Base-by-base conservation (phyloP, 2,329 filamentous ascomycete species). In the Fusarium miscanthi region DNA sequence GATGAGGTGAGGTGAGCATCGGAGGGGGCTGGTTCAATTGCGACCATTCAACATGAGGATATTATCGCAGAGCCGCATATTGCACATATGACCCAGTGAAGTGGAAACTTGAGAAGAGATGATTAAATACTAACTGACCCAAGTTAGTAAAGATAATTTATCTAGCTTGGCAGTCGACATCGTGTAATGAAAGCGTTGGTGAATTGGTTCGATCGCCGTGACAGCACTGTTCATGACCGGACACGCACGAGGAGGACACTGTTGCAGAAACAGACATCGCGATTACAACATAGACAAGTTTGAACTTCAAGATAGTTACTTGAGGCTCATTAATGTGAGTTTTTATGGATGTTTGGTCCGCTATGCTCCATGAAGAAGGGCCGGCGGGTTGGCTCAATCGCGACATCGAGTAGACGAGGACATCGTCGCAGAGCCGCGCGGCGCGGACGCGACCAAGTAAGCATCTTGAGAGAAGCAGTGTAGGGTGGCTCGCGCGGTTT, bases 241-340 rank as follows among this genome's bases (percentile, higher is more conserved):
- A 27, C 10, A 40, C 5, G 23, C 7, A 25, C 23, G 23, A 40
- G 12, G 19, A 51, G n/a, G 8, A 8, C 31, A 8, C 12, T 3
- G 4, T 0, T 14, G 23, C 23, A 8, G 5, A 16, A 19, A 21
- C 1, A 16, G 2, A 6, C 16, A n/a, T 25, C 3, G 5, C 7
- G 0, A 3, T 3, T 19, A 6, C 8, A 8, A 17, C 6, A 2
- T 7, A 4, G n/a, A 7, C 2, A 16, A 6, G 0, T 5, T 21
- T 2, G 2, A 8, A 1, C 6, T 3, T 37, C 6, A 3, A 52
- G 3, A 37, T 9, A 27, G 2, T 21, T 5, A 3, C 6, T 27
- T 16, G 12, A 21, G 9, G 9, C 5, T 12, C 14, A 21, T 21
- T 8, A 2, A 3, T 25, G 2, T 35, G 6, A 14, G 12, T 4